Evolutionary conservation across 352 stramenopile species (phyloP).

Genomic region (Pythium biforme): DNA sequence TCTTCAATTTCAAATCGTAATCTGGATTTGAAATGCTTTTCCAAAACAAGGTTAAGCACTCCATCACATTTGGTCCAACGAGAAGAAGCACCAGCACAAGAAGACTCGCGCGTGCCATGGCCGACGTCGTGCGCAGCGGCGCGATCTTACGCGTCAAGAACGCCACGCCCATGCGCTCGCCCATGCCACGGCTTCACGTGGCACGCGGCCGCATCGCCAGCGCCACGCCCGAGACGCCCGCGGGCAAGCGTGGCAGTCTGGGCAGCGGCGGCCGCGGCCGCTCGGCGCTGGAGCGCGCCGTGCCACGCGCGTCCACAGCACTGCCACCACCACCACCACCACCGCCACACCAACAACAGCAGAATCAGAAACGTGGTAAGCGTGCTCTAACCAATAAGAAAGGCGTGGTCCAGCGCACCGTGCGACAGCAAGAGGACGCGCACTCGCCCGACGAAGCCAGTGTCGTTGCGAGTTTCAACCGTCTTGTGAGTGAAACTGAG

Average conservation of each 20-base stretch:
- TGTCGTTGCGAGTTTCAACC: slow-evolving; percentile 18
- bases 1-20: not conserved
- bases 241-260: slow-evolving; percentile 5
- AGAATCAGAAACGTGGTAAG: not conserved
- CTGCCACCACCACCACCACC: not conserved
- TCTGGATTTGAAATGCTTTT: not conserved
- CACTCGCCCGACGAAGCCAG: not conserved
- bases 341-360: too few relatives aligned
- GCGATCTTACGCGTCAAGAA: slow-evolving; percentile 34
- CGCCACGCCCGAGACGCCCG: slow-evolving; percentile 18
- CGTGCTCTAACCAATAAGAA: not conserved
- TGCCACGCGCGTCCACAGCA: not conserved
- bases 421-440: too few relatives aligned
- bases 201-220: slow-evolving; percentile 18
- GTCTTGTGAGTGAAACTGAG: slow-evolving; percentile 17
- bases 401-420: not conserved
- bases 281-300: slow-evolving; percentile 19
- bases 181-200: slow-evolving; percentile 16
- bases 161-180: slow-evolving; percentile 21
- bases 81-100: not conserved
- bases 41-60: too few relatives aligned
- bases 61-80: not conserved
- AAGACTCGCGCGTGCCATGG: slow-evolving; percentile 17
- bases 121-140: slow-evolving; percentile 32
- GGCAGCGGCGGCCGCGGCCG: not conserved